Base-by-base conservation (phyloP, 768 basidiomycete species). In the Hericium alpestre region DNA sequence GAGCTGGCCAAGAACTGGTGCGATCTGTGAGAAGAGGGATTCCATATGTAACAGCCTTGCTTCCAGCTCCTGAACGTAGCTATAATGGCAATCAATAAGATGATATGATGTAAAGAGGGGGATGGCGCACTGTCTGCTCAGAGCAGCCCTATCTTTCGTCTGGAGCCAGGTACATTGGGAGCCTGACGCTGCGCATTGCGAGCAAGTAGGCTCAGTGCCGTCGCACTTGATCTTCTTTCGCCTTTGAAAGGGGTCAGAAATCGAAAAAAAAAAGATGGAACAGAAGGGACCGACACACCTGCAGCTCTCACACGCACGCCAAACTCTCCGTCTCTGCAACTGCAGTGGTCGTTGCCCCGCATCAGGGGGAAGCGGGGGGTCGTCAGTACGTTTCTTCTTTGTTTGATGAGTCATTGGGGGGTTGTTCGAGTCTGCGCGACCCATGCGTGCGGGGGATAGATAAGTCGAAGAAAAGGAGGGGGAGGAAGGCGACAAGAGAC, bases 221-320 rank as follows among this genome's bases (percentile, higher is more conserved):
- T 93, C 90, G 71, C 90, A 93, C 69, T 93, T 93, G 68, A 93
- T 91, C 78, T 93, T 93, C 81, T 92, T 92, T 62, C 89, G 83
- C 60, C 90, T 90, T 69, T 25, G 18, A 38, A 38, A 51, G 63
- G 57, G 39, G 64, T 63, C 56, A 61, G 60, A 38, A 57, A 25
- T 56, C 56, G 54, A 61, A 56, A 56, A 57, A 56, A 55, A 50
- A 20, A 58, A 51, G 60, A 53, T 43, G 51, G 46, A 37, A 53
- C n/a, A 56, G 60, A 61, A 60, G 53, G 63, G 59, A 46, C 59
- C 54, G 51, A 75, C 81, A 50, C 60, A 85, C 90, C 90, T 83
- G 76, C 90, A 93, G 65, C 84, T 83, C 74, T 92, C 90, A 72
- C 90, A 93, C 69, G 90, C 90, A 56, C 90, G 74, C 90, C 91